Conservation (phyloP, 345 rosid species). For the Nasturtium officinale region DNA sequence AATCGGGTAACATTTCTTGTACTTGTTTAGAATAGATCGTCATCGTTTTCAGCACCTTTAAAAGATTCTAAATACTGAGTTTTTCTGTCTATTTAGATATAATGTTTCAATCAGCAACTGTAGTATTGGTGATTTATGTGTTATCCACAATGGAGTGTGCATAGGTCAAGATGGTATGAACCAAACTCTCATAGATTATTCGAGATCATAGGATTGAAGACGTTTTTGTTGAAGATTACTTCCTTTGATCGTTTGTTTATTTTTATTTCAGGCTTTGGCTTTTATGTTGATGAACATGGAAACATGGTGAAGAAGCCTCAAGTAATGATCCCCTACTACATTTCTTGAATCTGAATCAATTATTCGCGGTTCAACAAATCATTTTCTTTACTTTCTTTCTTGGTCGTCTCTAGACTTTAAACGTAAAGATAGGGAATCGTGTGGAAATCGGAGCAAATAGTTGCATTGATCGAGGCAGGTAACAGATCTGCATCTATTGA, state of each 20-base stretch:
- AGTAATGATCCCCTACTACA: slow-evolving; percentile 43
- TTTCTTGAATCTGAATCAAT: slow-evolving; percentile 9
- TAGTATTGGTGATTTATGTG: slow-evolving; percentile 66
- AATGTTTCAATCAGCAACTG: slow-evolving; percentile 67
- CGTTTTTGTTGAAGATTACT: not conserved
- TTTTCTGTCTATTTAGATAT: slow-evolving; percentile 47
- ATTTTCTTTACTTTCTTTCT: not conserved
- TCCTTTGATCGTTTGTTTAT: slow-evolving; percentile 2
- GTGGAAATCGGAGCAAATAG: slow-evolving; percentile 86
- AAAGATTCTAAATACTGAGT: not conserved
- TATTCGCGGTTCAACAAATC: not conserved
- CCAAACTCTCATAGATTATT: not conserved
- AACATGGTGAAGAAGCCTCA: slow-evolving; percentile 80
- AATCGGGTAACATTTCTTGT: slow-evolving; percentile 50
- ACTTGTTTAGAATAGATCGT: not conserved
- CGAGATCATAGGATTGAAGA: not conserved
- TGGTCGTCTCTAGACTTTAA: slow-evolving; percentile 47
- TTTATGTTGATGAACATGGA: slow-evolving; percentile 67
- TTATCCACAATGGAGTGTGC: slow-evolving; percentile 74
- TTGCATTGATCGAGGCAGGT: slow-evolving; percentile 90
- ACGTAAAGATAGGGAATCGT: slow-evolving; percentile 61
- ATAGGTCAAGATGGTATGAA: slow-evolving; percentile 82
- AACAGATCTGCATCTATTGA: slow-evolving; percentile 15
- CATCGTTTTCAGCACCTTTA: not conserved
- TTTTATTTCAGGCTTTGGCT: slow-evolving; percentile 65